Evolutionary conservation across 1,284 basidiomycete genomes (phyloP).

Genomic region (Blastosporella zonata): DNA sequence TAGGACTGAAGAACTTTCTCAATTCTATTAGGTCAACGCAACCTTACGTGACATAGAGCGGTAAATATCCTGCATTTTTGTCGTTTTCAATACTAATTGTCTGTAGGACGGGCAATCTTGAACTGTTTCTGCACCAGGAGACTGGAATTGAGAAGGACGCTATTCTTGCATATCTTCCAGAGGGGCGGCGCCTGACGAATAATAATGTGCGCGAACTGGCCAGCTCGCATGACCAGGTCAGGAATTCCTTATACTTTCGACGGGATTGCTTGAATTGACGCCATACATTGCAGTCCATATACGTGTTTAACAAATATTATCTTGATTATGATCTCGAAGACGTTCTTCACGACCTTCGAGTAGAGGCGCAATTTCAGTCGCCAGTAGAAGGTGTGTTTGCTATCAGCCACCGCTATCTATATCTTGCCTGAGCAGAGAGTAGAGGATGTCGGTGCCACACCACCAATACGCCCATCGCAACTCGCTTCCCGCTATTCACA

Average conservation of each 20-base stretch:
- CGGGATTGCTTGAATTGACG: slow-evolving; percentile 8
- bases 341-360: slow-evolving; percentile 54
- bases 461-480: slow-evolving; percentile 65
- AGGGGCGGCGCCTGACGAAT: slow-evolving; percentile 64
- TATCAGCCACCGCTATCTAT: background rate
- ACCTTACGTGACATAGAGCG: slow-evolving; percentile 72
- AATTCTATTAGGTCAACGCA: slow-evolving; percentile 49
- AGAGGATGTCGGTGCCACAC: slow-evolving; percentile 67
- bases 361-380: slow-evolving; percentile 60
- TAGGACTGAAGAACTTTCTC: background rate
- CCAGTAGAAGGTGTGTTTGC: slow-evolving; percentile 56
- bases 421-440: slow-evolving; percentile 11
- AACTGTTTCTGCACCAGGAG: slow-evolving; percentile 64
- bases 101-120: slow-evolving; percentile 56
- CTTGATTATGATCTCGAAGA: slow-evolving; percentile 65
- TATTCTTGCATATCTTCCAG: slow-evolving; percentile 72
- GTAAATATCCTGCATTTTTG: slow-evolving; percentile 32
- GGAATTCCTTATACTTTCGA: slow-evolving; percentile 18
- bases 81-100: slow-evolving; percentile 1
- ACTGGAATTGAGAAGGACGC: slow-evolving; percentile 63
- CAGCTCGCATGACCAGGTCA: slow-evolving; percentile 67
- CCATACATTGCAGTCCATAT: slow-evolving; percentile 42
- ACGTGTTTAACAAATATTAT: slow-evolving; percentile 76
- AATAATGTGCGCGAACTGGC: slow-evolving; percentile 72
- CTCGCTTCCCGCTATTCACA: slow-evolving; percentile 62